Evolutionary conservation across 768 basidiomycete genomes (phyloP).

Genomic region (Tulasnella sp.): DNA sequence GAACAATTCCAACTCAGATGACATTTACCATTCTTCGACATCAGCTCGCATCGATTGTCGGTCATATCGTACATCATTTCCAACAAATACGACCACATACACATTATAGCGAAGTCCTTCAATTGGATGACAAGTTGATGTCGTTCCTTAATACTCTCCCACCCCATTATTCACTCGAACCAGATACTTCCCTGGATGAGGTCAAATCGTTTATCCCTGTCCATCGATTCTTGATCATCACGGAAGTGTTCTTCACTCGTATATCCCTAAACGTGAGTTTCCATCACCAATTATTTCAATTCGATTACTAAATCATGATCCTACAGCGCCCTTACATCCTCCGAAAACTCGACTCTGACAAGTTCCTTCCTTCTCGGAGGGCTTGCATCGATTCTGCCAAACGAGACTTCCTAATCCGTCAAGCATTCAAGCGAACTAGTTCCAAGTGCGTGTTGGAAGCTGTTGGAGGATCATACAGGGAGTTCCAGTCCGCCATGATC

Average conservation of each 20-base stretch:
- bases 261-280: constrained; percentile 38
- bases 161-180: constrained; percentile 59
- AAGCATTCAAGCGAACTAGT: constrained; percentile 47
- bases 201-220: constrained; percentile 52
- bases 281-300: neutral
- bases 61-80: constrained; percentile 85
- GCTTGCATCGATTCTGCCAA: constrained; percentile 89
- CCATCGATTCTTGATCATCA: constrained; percentile 79
- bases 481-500: constrained; percentile 84
- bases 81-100: constrained; percentile 67
- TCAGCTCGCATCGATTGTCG: constrained; percentile 69
- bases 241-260: constrained; percentile 78
- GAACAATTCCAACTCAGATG: constrained; percentile 59
- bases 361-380: constrained; percentile 63
- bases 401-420: constrained; percentile 70
- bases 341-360: constrained; percentile 62
- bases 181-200: constrained; percentile 67
- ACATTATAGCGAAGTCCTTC: constrained; percentile 71
- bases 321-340: constrained; percentile 75
- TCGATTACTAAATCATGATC: neutral
- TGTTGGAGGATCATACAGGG: constrained; percentile 63
- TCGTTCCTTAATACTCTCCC: constrained; percentile 65
- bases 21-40: constrained; percentile 83
- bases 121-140: constrained; percentile 71
- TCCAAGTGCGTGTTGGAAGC: constrained; percentile 54